A percentile compares a stretch with the other conserved stretches of the same genome.
Conservation (phyloP, 331 rosid genomes). For the Prunus yedoensis region DNA sequence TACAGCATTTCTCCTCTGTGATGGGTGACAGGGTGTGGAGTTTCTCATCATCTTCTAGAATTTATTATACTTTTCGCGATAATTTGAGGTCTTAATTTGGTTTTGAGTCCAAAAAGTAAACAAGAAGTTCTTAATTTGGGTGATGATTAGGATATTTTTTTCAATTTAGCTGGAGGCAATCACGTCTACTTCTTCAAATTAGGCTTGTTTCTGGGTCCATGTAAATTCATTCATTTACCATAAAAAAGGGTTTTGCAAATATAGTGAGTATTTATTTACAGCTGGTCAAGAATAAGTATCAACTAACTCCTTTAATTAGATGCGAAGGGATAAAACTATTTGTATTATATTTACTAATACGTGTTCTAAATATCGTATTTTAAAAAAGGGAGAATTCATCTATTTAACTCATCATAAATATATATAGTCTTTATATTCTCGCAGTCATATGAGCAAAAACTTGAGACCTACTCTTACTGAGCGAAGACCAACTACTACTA, state of each 20-base stretch:
- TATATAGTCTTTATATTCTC: not conserved
- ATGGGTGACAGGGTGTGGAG: not conserved
- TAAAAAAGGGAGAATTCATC: no score
- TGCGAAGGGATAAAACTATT: not conserved
- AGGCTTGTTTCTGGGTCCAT: not conserved
- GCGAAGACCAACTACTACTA: no score
- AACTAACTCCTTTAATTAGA: not conserved
- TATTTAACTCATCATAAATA: no score
- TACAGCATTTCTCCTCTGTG: not conserved
- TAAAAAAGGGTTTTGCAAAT: not conserved
- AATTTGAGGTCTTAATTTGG: not conserved
- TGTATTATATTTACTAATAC: no score
- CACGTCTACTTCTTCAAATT: not conserved
- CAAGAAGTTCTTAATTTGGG: not conserved
- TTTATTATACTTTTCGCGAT: not conserved
- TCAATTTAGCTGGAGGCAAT: not conserved
- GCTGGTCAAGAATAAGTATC: not conserved
- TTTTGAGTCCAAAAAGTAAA: not conserved
- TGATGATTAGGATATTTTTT: not conserved
- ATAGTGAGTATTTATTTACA: not conserved
- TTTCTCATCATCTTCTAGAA: no score
- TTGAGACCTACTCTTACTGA: no score
- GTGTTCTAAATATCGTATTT: no score
- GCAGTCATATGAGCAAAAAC: no score
- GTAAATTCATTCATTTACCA: not conserved